Evolutionary conservation across 2,329 filamentous ascomycete species (phyloP).

Genomic region (Colletotrichum gigasporum): DNA sequence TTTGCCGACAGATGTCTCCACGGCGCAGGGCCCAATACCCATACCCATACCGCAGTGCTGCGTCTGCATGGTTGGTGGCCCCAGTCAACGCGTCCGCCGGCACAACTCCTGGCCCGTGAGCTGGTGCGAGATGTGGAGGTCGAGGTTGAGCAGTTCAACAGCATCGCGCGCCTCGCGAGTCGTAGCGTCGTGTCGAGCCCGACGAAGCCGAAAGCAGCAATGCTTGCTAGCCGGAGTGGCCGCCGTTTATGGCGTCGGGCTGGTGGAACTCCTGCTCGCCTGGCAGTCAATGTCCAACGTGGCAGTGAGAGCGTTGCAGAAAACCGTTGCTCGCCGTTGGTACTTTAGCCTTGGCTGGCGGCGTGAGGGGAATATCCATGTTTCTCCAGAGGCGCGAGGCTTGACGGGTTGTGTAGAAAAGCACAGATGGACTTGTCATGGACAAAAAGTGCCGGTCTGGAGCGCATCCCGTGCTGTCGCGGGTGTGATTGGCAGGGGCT

Average conservation of each 20-base stretch:
- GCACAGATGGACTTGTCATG: slow-evolving; percentile 18
- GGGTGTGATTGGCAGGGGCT: slow-evolving; percentile 14
- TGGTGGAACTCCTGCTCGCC: not conserved
- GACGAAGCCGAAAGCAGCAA: not conserved
- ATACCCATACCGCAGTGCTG: no score
- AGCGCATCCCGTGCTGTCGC: not conserved
- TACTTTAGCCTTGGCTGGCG: not conserved
- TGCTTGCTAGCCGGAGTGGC: slow-evolving; percentile 8
- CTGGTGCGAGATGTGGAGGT: not conserved
- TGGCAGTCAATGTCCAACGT: slow-evolving; percentile 18
- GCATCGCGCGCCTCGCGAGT: not conserved
- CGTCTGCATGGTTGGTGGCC: not conserved
- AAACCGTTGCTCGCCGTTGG: not conserved
- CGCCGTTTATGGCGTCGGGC: slow-evolving; percentile 18
- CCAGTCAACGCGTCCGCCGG: slow-evolving; percentile 5
- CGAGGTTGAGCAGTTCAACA: not conserved
- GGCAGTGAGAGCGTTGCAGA: slow-evolving; percentile 5
- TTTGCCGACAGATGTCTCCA: slow-evolving; percentile 17
- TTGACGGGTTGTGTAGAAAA: not conserved
- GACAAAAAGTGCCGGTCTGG: not conserved
- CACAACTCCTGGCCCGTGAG: slow-evolving; percentile 9
- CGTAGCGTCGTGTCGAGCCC: not conserved
- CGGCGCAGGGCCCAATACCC: no score
- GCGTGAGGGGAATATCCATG: slow-evolving; percentile 3
- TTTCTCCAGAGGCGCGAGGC: not conserved